Evolutionary conservation across 2,329 filamentous ascomycete genomes (phyloP), one percentile per base, ranked within the genome.

Genomic region (Proliferodiscus dingleyae): DNA sequence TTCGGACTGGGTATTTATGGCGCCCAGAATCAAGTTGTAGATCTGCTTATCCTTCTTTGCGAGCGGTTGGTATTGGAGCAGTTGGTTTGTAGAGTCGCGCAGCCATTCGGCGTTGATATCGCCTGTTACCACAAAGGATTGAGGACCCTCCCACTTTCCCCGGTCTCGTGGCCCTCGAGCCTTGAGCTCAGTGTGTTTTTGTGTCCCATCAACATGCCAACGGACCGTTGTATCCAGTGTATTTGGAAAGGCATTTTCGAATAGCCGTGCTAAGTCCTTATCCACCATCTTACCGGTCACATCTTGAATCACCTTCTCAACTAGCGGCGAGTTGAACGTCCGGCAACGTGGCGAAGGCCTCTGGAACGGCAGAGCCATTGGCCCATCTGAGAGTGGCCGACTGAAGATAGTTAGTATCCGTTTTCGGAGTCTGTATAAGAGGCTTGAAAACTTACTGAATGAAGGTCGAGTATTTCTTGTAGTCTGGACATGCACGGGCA

Each of bases 101-200:
- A 95, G 71, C 89, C 89, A 95, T 65, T 95, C 89, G 0, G 89
- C 89, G 59, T 94, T 87, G 63, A 95, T 95, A 57, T 95, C 89
- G 41, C 89, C 89, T 0, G 89, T 95, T 40, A 95, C 94, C 54
- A 97, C 85, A 64, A 97, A 97, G 9, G 86, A 90, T 61, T 97
- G 91, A 0, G 87, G 74, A 0, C 90, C 90, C 55, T 85, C 73
- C 90, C 90, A 96, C 53, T 79, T 77, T 13, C 75, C 77, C 4
- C 78, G 73, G 40, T 81, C 75, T 45, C 62, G 64, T 39, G 59
- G 61, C 41, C 64, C 50, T 53, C 63, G 59, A 22, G 62, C 36
- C 65, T 70, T 55, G 65, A 71, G 50, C 64, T 67, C 55, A 60
- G 51, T 59, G 47, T 63, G 58, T 41, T 70, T 65, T 52, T 34